Conservation (phyloP, 2,329 filamentous ascomycete species). For the Penicillium sp. region DNA sequence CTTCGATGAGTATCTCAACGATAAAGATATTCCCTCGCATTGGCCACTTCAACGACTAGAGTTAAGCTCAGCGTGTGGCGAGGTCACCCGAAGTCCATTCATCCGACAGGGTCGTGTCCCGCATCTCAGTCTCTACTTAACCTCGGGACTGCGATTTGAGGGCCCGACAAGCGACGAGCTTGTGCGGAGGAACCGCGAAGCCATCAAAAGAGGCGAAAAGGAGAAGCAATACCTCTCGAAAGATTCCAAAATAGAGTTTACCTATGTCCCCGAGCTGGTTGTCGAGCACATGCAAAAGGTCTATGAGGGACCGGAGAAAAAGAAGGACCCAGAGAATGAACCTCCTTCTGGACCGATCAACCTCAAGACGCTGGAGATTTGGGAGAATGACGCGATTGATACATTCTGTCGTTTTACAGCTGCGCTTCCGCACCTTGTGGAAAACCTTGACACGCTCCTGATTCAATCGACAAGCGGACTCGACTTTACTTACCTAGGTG, state of each 20-base stretch:
- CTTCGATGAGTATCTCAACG: slow-evolving; percentile 22
- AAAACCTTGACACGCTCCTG: slow-evolving; percentile 13
- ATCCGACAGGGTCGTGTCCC: slow-evolving; percentile 18
- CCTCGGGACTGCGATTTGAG: slow-evolving; percentile 22
- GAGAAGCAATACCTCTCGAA: slow-evolving; percentile 7
- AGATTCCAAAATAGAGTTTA: slow-evolving; percentile 13
- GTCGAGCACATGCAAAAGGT: slow-evolving; percentile 11
- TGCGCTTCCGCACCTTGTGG: slow-evolving; percentile 16
- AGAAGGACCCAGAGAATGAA: slow-evolving; percentile 5
- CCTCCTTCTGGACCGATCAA: slow-evolving; percentile 3
- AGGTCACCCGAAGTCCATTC: slow-evolving; percentile 15
- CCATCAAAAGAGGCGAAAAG: slow-evolving; percentile 16
- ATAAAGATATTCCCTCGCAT: slow-evolving; percentile 21
- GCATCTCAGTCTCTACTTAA: slow-evolving; percentile 19
- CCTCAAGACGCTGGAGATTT: slow-evolving; percentile 22
- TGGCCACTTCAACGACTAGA: slow-evolving; percentile 21
- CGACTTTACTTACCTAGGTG: slow-evolving; percentile 16
- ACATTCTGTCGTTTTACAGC: slow-evolving; percentile 19
- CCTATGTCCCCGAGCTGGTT: slow-evolving; percentile 12
- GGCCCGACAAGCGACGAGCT: slow-evolving; percentile 19
- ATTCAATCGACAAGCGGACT: slow-evolving; percentile 19
- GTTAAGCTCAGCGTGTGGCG: slow-evolving; percentile 12
- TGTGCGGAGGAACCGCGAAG: slow-evolving; percentile 3
- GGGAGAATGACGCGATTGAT: slow-evolving; percentile 25
- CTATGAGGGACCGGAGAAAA: slow-evolving; percentile 4